These are phyloP conservation scores for Neostapfia colusana DNA, from an alignment of 176 grass and related monocot species.

Conservation along the genomic window DNA sequence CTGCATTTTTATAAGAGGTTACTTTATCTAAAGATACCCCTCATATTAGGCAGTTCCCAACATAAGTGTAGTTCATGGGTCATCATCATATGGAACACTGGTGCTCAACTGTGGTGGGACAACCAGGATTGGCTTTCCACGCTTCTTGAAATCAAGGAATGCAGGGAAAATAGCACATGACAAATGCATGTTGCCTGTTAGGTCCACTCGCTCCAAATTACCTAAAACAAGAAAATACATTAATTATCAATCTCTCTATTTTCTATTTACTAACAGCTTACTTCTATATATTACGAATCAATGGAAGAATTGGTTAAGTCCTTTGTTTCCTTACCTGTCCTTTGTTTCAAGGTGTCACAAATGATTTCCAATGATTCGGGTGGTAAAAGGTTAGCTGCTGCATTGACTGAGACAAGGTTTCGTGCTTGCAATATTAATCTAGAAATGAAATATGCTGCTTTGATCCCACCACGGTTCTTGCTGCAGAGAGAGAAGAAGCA, in stretches of 20 bases:
- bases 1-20: too few relatives aligned
- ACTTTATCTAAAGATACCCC: not conserved
- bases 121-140: slow-evolving; percentile 46
- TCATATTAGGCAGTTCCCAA: not conserved
- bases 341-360: slow-evolving; percentile 40
- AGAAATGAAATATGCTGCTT: slow-evolving; percentile 44
- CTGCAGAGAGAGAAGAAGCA: slow-evolving; percentile 24
- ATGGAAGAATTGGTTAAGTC: not conserved
- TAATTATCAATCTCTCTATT: slow-evolving; percentile 5
- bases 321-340: slow-evolving; percentile 36
- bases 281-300: not conserved
- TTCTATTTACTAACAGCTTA: not conserved
- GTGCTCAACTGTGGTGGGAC: slow-evolving; percentile 13
- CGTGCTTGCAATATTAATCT: slow-evolving; percentile 48
- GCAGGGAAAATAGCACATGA: slow-evolving; percentile 21
- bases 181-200: slow-evolving; percentile 46
- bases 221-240: slow-evolving; percentile 31
- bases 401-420: slow-evolving; percentile 46
- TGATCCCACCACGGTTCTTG: slow-evolving; percentile 57
- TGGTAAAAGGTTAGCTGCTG: slow-evolving; percentile 52
- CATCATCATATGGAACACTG: slow-evolving; percentile 47
- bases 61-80: slow-evolving; percentile 24
- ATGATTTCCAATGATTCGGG: slow-evolving; percentile 54
- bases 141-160: slow-evolving; percentile 45
- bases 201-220: slow-evolving; percentile 47